Conservation (phyloP, 768 basidiomycete species). For the Gloeophyllum trabeum region DNA sequence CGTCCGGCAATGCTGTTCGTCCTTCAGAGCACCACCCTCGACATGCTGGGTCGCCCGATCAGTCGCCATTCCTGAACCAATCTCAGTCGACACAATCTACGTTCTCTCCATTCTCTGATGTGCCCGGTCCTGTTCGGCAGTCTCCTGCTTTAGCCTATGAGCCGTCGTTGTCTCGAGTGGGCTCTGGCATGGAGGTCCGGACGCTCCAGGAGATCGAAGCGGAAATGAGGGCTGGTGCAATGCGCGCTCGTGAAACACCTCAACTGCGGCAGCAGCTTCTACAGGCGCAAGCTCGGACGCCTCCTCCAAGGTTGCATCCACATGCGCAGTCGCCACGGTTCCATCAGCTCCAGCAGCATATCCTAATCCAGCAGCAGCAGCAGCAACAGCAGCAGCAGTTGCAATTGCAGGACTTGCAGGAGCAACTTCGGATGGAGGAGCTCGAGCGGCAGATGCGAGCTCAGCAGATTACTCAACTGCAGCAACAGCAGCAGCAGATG, state of each 20-base stretch:
- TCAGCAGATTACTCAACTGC: constrained; percentile 9
- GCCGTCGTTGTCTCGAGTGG: constrained; percentile 21
- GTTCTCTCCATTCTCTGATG: not conserved
- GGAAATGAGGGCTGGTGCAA: constrained; percentile 61
- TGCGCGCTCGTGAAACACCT: constrained; percentile 26
- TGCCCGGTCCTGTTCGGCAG: not conserved
- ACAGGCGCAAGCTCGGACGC: constrained; percentile 28
- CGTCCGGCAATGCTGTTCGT: constrained; percentile 29
- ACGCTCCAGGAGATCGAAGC: constrained; percentile 78
- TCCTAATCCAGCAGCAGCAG: constrained; percentile 56
- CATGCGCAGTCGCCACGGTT: constrained; percentile 73
- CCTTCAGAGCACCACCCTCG: constrained; percentile 20
- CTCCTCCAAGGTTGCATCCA: constrained; percentile 66
- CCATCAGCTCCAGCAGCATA: constrained; percentile 65
- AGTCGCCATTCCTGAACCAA: too few species aligned
- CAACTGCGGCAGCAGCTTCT: not conserved
- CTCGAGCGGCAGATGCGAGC: constrained; percentile 38
- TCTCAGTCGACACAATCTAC: too few species aligned
- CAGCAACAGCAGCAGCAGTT: constrained; percentile 16
- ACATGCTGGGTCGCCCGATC: not conserved
- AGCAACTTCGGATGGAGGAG: constrained; percentile 55
- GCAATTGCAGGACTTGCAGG: constrained; percentile 47
- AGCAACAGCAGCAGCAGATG: constrained; percentile 13
- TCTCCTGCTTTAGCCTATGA: constrained; percentile 26
- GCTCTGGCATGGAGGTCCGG: constrained; percentile 30